Evolutionary conservation across 106 monocot species (phyloP), one percentile per base, ranked within the genome.

Genomic region (Posidonia australis): DNA sequence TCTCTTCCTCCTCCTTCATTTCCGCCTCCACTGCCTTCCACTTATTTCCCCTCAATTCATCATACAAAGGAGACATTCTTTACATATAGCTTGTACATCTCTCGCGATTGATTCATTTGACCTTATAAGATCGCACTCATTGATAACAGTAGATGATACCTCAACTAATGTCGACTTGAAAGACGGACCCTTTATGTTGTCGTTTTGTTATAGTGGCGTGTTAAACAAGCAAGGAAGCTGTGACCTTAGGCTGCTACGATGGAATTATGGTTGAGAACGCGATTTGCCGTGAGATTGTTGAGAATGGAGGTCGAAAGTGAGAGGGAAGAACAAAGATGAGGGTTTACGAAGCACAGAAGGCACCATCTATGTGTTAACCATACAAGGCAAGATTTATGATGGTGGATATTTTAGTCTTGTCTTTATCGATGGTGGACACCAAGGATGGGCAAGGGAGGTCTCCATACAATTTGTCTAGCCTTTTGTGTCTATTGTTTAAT

Each of bases 91-190:
- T n/a, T n/a, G n/a, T n/a, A n/a, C n/a, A n/a, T n/a, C n/a, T n/a
- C n/a, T n/a, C n/a, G n/a, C n/a, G n/a, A n/a, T n/a, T n/a, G n/a
- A 96, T 64, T 96, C 94, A 67, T 96, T 96, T 5, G 94, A 90
- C 72, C 84, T 80, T 10, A 87, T 90, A 0, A 86, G 94, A 57
- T 96, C 94, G 54, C 90, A 96, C 70, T 96, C 94, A 30, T 96
- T 84, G 1, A 84, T 67, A 10, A 96, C 87, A 0, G 84, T 78
- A 9, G 84, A 86, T 13, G 83, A 77, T 27, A 87, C 85, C 10
- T 76, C 93, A 0, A 89, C 89, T 9, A 93, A 80, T 9, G 88
- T 88, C 1, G 93, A 86, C 32, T 86, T 86, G 66, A 86, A 86
- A 9, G 83, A 73, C 16, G 69, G 63, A 64, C 65, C 59, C 29